These are phyloP conservation scores for Nothophytophthora sp. DNA, from an alignment of 352 stramenopile species.

Conservation along the genomic window DNA sequence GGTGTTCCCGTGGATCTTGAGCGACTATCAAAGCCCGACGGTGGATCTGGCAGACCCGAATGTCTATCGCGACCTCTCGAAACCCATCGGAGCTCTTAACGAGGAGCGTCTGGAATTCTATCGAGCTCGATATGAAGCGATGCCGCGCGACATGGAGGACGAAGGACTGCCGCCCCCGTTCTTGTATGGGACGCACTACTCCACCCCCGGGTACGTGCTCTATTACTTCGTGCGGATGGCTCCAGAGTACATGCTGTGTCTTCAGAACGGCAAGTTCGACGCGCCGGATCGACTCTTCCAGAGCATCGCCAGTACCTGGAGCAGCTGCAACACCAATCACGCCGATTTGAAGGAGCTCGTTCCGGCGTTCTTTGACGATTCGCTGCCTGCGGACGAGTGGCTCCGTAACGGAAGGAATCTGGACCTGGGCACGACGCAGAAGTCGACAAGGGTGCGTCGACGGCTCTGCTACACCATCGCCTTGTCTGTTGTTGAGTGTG, in stretches of 20 bases:
- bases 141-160: conserved; percentile 86
- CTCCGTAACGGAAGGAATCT: conserved; percentile 96
- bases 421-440: conserved; percentile 93
- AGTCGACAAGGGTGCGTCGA: conserved; percentile 64
- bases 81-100: conserved; percentile 95
- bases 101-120: conserved; percentile 89
- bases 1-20: conserved; percentile 98
- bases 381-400: conserved; percentile 86
- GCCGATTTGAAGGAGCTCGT: conserved; percentile 99
- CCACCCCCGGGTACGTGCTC: conserved; percentile 94
- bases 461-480: background rate
- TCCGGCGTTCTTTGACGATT: conserved; percentile 97
- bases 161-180: conserved; percentile 92
- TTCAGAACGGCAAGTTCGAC: conserved; percentile 99
- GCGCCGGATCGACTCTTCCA: conserved; percentile 97
- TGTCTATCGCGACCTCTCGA: conserved; percentile 94
- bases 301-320: conserved; percentile 93
- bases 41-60: conserved; percentile 85
- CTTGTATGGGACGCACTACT: conserved; percentile 96
- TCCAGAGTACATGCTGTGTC: conserved; percentile 95
- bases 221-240: conserved; percentile 99
- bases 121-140: conserved; percentile 86
- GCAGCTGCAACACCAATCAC: conserved; percentile 83
- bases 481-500: background rate
- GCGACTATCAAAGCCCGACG: conserved; percentile 82